A percentile compares a stretch with the other conserved stretches of the same genome.
These are phyloP conservation scores for Umbelopsis sp. DNA, from an alignment of 371 early-diverging fungal species.

Conservation along the genomic window DNA sequence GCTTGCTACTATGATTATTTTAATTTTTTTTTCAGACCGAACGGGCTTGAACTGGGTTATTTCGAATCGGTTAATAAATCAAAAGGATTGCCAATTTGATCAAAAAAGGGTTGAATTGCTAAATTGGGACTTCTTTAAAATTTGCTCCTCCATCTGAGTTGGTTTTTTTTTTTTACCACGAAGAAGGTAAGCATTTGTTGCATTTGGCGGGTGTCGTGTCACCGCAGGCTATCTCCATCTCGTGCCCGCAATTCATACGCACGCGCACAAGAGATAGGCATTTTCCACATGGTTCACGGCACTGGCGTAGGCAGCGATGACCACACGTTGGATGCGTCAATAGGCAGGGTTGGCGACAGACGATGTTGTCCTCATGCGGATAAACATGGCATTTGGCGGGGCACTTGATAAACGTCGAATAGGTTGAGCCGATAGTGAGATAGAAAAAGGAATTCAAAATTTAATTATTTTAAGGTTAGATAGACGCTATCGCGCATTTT, in stretches of 20 bases:
- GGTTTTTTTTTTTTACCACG: slow-evolving; percentile 9
- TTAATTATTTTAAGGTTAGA: neutral
- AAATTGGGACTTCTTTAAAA: slow-evolving; percentile 1
- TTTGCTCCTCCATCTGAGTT: neutral
- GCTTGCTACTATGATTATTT: too few relatives aligned
- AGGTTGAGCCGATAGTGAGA: neutral
- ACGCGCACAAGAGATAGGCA: slow-evolving; percentile 30
- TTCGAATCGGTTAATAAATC: neutral
- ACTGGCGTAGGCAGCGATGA: slow-evolving; percentile 43
- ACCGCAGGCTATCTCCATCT: slow-evolving; percentile 32
- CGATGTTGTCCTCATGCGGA: slow-evolving; percentile 34
- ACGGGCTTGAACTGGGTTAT: slow-evolving; percentile 4
- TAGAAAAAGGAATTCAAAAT: slow-evolving; percentile 9
- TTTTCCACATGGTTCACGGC: slow-evolving; percentile 51
- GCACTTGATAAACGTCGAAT: slow-evolving; percentile 25
- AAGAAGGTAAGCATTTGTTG: slow-evolving; percentile 13
- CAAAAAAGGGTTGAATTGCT: slow-evolving; percentile 18
- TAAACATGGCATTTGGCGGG: slow-evolving; percentile 55
- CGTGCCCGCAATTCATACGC: slow-evolving; percentile 42
- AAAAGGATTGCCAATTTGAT: slow-evolving; percentile 10
- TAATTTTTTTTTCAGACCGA: neutral
- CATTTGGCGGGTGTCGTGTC: slow-evolving; percentile 13
- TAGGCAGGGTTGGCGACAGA: slow-evolving; percentile 46
- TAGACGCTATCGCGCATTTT: slow-evolving; percentile 19
- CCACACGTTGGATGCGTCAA: slow-evolving; percentile 36